These are phyloP conservation scores for Blastocystis sp. DNA, from an alignment of 352 stramenopile genomes.

Conservation along the genomic window DNA sequence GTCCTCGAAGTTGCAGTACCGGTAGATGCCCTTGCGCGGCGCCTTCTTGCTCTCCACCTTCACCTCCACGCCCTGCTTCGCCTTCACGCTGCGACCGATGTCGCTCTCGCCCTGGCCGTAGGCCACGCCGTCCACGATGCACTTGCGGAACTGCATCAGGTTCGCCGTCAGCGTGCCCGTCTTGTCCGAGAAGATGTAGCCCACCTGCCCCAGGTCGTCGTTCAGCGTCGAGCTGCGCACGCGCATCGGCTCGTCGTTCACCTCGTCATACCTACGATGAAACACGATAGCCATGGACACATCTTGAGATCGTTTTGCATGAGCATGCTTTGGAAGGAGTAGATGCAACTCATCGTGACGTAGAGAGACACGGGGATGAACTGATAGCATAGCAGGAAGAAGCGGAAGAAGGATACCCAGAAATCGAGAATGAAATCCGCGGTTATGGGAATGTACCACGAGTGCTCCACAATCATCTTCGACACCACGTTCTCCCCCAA, in stretches of 20 bases:
- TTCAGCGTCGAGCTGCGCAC: conserved; percentile 84
- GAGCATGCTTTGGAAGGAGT: conserved; percentile 87
- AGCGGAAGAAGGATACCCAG: conserved; percentile 75
- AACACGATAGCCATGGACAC: not conserved
- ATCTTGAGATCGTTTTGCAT: conserved; percentile 90
- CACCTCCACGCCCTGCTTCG: conserved; percentile 15
- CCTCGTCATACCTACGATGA: not conserved
- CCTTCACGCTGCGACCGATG: conserved; percentile 77
- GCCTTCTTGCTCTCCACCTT: conserved; percentile 2
- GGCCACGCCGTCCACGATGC: conserved; percentile 82
- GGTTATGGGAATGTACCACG: conserved; percentile 77
- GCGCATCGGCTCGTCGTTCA: conserved; percentile 76
- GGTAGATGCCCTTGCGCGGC: conserved; percentile 8
- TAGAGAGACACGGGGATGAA: conserved; percentile 95
- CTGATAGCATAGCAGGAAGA: conserved; percentile 90
- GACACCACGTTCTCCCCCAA: conserved; percentile 76
- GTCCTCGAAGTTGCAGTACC: conserved; percentile 35
- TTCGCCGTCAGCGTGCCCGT: conserved; percentile 99
- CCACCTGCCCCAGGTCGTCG: conserved; percentile 90
- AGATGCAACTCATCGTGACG: conserved; percentile 91
- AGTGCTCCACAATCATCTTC: conserved; percentile 73
- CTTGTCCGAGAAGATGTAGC: conserved; percentile 98
- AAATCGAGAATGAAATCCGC: conserved; percentile 10
- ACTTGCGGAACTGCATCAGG: conserved; percentile 93
- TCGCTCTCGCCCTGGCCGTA: conserved; percentile 83